phyloP scores from a whole-genome alignment of 108 stramenopile species.

The Stephanodiscus minutulus region DNA sequence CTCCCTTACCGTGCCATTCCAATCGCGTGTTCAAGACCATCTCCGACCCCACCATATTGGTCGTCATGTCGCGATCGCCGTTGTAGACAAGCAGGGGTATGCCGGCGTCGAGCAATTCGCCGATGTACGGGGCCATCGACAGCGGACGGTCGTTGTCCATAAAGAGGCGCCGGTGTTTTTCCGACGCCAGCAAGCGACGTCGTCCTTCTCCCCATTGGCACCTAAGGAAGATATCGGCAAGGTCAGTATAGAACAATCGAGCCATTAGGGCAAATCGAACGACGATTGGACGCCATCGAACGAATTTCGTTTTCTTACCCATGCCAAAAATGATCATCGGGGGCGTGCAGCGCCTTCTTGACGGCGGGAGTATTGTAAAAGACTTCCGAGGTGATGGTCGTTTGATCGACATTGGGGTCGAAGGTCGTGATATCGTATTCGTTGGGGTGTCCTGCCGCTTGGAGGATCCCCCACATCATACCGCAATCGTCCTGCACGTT shows the following conservation, averaged over 20 bases:
- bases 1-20: slow-evolving; percentile 1
- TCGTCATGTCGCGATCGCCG: slow-evolving; percentile 12
- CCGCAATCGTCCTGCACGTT: slow-evolving; percentile 19
- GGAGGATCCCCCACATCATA: slow-evolving; percentile 10
- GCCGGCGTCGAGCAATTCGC: slow-evolving; percentile 16
- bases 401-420: slow-evolving; percentile 12
- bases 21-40: not conserved
- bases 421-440: slow-evolving; percentile 6
- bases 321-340: slow-evolving; percentile 3
- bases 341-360: slow-evolving; percentile 3
- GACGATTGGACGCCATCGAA: not conserved
- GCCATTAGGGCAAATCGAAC: not conserved
- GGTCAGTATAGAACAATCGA: not conserved
- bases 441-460: slow-evolving; percentile 9
- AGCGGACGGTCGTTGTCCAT: slow-evolving; percentile 12
- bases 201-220: not conserved
- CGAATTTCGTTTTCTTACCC: not conserved
- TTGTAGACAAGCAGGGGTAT: slow-evolving; percentile 15
- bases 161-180: not conserved
- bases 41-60: slow-evolving; percentile 6
- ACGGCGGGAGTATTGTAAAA: slow-evolving; percentile 7
- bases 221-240: not conserved
- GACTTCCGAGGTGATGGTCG: not conserved
- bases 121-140: slow-evolving; percentile 2
- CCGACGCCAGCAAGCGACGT: not conserved